A percentile compares a stretch with the other conserved stretches of the same genome.
These are phyloP conservation scores for Triticum aestivum DNA, from an alignment of 176 grass and related monocot genomes.

Conservation along the genomic window DNA sequence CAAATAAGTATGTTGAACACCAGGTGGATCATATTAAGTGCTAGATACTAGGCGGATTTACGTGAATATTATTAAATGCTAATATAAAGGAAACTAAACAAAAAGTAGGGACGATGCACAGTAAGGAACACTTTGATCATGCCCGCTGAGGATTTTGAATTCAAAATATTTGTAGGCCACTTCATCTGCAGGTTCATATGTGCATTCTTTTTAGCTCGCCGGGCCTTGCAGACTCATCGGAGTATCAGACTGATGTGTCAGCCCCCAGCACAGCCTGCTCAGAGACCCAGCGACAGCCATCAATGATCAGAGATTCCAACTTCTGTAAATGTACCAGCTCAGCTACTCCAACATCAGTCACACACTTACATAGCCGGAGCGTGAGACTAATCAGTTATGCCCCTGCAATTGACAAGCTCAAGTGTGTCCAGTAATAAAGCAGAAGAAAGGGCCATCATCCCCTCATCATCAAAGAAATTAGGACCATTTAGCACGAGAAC, in stretches of 20 bases:
- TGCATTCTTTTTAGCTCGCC: neutral
- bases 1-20: neutral
- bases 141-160: neutral
- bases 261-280: slow-evolving; percentile 32
- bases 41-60: neutral
- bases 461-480: slow-evolving; percentile 41
- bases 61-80: neutral
- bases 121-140: neutral
- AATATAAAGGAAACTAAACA: neutral
- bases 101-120: neutral
- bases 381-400: slow-evolving; percentile 35
- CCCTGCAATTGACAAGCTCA: slow-evolving; percentile 37
- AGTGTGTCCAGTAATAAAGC: slow-evolving; percentile 30
- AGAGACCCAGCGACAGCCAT: slow-evolving; percentile 37
- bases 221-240: neutral
- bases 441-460: slow-evolving; percentile 39
- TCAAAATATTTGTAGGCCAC: neutral
- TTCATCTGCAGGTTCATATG: neutral
- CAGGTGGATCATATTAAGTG: neutral
- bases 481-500: slow-evolving; percentile 11
- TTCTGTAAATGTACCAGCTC: slow-evolving; percentile 13
- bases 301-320: slow-evolving; percentile 38
- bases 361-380: slow-evolving; percentile 39
- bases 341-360: slow-evolving; percentile 48
- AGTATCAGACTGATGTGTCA: slow-evolving; percentile 24